Conservation (phyloP, 2,329 filamentous ascomycete genomes). For the Tothia fuscella region DNA sequence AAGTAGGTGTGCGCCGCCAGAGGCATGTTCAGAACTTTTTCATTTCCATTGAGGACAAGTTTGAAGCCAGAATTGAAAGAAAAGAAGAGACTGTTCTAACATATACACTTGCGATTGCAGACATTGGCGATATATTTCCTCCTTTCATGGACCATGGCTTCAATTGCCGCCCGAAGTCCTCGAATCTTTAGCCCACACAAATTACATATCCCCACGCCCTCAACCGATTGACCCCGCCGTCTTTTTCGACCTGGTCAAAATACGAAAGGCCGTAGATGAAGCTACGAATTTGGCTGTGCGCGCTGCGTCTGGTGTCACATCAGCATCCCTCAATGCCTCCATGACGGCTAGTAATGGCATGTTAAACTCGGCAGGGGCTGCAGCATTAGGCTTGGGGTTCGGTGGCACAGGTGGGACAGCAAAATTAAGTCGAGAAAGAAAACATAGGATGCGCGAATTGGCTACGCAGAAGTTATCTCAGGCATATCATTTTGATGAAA, state of each 20-base stretch:
- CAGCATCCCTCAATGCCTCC: conserved; percentile 48
- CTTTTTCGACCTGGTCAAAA: conserved; percentile 76
- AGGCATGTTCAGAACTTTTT: conserved; percentile 18
- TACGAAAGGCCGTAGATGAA: conserved; percentile 67
- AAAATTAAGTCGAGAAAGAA: conserved; percentile 63
- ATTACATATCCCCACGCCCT: conserved; percentile 65
- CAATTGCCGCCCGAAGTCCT: conserved; percentile 68
- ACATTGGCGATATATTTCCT: conserved; percentile 77
- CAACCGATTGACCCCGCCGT: conserved; percentile 67
- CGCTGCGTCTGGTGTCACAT: conserved; percentile 61
- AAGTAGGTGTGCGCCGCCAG: conserved; percentile 26
- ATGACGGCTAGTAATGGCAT: conserved; percentile 40
- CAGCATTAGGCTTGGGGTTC: conserved; percentile 45
- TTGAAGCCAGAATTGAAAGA: too few species aligned
- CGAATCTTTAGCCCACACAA: conserved; percentile 65
- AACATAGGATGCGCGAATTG: conserved; percentile 68
- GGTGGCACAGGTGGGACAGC: conserved; percentile 44
- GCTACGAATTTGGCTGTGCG: conserved; percentile 67
- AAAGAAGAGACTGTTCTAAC: neutral
- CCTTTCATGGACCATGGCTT: conserved; percentile 74
- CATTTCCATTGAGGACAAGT: conserved; percentile 3
- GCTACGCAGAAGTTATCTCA: conserved; percentile 65
- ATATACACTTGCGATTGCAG: conserved; percentile 37
- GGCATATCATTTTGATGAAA: conserved; percentile 72
- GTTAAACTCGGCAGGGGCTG: conserved; percentile 34